These are phyloP conservation scores for Blastobotrys robertii DNA, from an alignment of 805 yeast species.

Conservation along the genomic window DNA sequence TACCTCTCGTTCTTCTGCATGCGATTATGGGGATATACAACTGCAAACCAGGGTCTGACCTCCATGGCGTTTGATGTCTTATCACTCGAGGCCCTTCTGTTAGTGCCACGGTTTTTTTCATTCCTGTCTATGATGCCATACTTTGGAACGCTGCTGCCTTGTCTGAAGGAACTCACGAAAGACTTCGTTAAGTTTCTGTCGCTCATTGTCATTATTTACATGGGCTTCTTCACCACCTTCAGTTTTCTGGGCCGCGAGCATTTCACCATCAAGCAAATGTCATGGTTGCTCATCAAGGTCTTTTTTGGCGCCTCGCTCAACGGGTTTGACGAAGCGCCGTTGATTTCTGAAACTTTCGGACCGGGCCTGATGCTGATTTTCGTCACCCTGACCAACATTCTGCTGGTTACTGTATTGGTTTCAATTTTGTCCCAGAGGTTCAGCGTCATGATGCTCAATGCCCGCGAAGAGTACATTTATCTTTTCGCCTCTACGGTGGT, in stretches of 20 bases:
- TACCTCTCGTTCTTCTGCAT: conserved; percentile 15
- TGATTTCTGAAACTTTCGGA: conserved; percentile 24
- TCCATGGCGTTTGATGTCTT: conserved; percentile 23
- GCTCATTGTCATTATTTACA: conserved; percentile 21
- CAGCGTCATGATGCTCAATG: conserved; percentile 25
- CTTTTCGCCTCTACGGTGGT: conserved; percentile 25
- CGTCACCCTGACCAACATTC: conserved; percentile 23
- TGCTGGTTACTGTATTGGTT: conserved; percentile 26
- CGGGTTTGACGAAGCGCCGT: conserved; percentile 26
- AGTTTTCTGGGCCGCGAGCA: conserved; percentile 23
- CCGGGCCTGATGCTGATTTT: conserved; percentile 26
- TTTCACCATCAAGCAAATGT: conserved; percentile 22
- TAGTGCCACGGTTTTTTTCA: conserved; percentile 26
- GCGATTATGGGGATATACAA: conserved; percentile 13
- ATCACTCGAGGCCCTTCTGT: conserved; percentile 23
- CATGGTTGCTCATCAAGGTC: conserved; percentile 25
- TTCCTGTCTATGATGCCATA: conserved; percentile 24
- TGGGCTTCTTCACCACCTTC: conserved; percentile 28
- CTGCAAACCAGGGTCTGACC: conserved; percentile 9
- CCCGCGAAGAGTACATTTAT: conserved; percentile 25
- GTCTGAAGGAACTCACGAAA: conserved; percentile 23
- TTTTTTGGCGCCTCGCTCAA: conserved; percentile 26
- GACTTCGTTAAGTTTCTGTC: conserved; percentile 25
- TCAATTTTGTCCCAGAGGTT: conserved; percentile 27
- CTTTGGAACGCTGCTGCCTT: conserved; percentile 27